Evolutionary conservation across 257 asterid genomes (phyloP).

Genomic region (Solanum acaule): DNA sequence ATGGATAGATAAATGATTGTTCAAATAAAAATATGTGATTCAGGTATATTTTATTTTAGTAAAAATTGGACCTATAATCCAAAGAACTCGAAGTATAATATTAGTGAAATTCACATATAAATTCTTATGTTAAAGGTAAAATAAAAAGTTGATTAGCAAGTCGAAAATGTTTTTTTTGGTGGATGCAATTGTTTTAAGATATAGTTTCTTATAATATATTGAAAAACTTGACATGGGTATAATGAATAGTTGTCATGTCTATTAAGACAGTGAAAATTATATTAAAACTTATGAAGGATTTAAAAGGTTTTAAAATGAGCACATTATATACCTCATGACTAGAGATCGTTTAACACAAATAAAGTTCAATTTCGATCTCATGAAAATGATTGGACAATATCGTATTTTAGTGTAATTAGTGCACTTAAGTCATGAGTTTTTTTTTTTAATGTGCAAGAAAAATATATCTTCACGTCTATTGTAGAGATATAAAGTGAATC

Average conservation of each 20-base stretch:
- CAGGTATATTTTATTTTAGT: too few relatives aligned
- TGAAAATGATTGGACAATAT: background rate
- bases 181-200: background rate
- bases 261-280: background rate
- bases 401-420: background rate
- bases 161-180: background rate
- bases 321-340: background rate
- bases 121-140: too few relatives aligned
- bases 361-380: fast-evolving
- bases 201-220: too few relatives aligned
- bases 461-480: background rate
- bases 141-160: too few relatives aligned
- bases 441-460: background rate
- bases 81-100: too few relatives aligned
- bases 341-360: background rate
- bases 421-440: background rate
- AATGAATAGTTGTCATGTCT: background rate
- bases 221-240: background rate
- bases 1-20: too few relatives aligned
- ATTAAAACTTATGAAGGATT: too few relatives aligned
- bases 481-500: background rate
- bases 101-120: background rate
- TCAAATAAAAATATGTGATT: too few relatives aligned
- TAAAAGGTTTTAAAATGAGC: background rate
- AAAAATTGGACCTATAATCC: too few relatives aligned